phyloP scores from a whole-genome alignment of 768 basidiomycete genomes.

The Panaeolus papilionaceus region DNA sequence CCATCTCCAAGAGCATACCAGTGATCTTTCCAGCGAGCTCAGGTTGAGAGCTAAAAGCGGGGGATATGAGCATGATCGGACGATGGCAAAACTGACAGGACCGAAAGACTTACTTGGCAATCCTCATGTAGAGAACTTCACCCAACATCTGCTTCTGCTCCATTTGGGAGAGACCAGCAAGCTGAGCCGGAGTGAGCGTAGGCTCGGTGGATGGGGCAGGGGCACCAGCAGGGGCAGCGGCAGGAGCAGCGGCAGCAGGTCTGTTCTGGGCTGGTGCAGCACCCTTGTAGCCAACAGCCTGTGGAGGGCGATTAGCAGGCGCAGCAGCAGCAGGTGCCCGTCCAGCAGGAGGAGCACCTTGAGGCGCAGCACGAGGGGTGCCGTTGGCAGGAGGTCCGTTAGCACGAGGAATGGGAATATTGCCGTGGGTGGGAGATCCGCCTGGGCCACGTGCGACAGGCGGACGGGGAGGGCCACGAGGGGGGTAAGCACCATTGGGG shows the following conservation, averaged over 20 bases:
- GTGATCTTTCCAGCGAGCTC: conserved; percentile 99
- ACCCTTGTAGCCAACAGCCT: conserved; percentile 37
- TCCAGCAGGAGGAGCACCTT: conserved; percentile 48
- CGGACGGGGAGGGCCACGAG: conserved; percentile 64
- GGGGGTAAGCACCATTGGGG: conserved; percentile 54
- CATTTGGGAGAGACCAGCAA: conserved; percentile 66
- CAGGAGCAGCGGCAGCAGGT: conserved; percentile 47
- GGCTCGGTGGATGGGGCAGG: conserved; percentile 52
- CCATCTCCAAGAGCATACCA: conserved; percentile 99
- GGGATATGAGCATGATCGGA: conserved; percentile 13
- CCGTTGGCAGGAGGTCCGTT: conserved; percentile 65
- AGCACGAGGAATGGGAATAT: conserved; percentile 67
- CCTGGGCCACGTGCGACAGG: conserved; percentile 72
- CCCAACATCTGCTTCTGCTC: conserved; percentile 99
- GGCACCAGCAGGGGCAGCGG: conserved; percentile 41
- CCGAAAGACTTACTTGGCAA: conserved; percentile 65
- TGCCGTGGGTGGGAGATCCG: conserved; percentile 71
- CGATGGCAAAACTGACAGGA: conserved; percentile 22
- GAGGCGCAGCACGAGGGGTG: conserved; percentile 56
- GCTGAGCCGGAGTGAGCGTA: conserved; percentile 53
- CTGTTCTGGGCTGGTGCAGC: conserved; percentile 50
- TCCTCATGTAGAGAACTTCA: conserved; percentile 94
- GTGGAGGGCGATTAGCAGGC: conserved; percentile 36
- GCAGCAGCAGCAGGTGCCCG: conserved; percentile 40
- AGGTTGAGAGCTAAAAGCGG: conserved; percentile 68